Conservation (phyloP, 2,329 filamentous ascomycete species). For the Rhynchosporium graminicola region DNA sequence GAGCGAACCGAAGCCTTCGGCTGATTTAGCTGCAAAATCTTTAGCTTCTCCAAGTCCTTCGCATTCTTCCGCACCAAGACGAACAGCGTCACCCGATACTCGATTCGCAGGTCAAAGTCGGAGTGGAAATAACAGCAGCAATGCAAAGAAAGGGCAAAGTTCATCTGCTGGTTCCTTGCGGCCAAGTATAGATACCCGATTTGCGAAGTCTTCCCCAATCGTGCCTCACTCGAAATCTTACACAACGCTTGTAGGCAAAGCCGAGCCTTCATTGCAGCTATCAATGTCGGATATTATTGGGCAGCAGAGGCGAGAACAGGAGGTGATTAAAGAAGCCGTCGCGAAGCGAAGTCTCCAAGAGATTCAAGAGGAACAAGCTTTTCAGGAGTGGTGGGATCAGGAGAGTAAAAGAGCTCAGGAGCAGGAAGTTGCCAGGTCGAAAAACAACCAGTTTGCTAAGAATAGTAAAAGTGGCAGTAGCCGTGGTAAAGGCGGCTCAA, state of each 20-base stretch:
- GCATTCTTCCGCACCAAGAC: conserved; percentile 44
- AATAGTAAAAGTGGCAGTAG: conserved; percentile 11
- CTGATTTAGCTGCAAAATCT: conserved; percentile 36
- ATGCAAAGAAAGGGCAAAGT: conserved; percentile 23
- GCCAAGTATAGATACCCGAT: conserved; percentile 22
- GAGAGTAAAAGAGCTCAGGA: conserved; percentile 71
- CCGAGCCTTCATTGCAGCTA: conserved; percentile 65
- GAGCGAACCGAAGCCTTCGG: conserved; percentile 39
- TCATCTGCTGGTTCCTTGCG: conserved; percentile 24
- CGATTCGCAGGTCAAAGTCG: conserved; percentile 59
- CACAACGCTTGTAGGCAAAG: conserved; percentile 57
- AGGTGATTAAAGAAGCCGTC: conserved; percentile 76
- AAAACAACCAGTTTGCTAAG: background rate
- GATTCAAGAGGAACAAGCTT: conserved; percentile 95
- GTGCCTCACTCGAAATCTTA: conserved; percentile 63
- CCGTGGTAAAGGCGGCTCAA: conserved; percentile 18
- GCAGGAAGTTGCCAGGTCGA: conserved; percentile 34
- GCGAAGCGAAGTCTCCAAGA: conserved; percentile 89
- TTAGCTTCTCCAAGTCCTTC: conserved; percentile 28
- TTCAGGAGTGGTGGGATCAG: conserved; percentile 94
- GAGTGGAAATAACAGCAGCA: conserved; percentile 24
- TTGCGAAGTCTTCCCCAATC: conserved; percentile 43
- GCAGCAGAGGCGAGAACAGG: conserved; percentile 82
- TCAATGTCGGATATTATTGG: conserved; percentile 87
- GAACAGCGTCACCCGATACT: conserved; percentile 62